A percentile compares a stretch with the other conserved stretches of the same genome.
phyloP scores from a whole-genome alignment of 805 yeast species.

The Metschnikowia proteae region DNA sequence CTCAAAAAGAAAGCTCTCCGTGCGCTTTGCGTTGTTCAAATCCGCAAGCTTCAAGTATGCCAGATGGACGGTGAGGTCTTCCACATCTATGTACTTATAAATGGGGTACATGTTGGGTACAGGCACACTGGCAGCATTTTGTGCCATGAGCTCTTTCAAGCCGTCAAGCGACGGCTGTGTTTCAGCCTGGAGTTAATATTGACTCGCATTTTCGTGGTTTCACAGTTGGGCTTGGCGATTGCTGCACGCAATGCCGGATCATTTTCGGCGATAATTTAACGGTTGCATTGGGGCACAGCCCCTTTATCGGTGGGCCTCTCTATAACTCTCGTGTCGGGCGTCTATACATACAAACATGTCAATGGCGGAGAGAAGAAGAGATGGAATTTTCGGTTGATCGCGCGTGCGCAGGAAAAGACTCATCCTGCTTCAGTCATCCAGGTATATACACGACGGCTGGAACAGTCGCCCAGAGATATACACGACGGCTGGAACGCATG shows the following conservation, averaged over 20 bases:
- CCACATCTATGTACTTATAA: constrained; percentile 67
- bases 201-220: not conserved
- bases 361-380: not conserved
- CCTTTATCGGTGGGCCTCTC: too few relatives aligned
- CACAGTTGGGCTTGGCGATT: too few relatives aligned
- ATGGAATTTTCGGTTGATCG: not conserved
- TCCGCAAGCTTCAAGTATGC: constrained; percentile 83
- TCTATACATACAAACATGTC: constrained; percentile 25
- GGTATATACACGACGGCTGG: too few relatives aligned
- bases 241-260: too few relatives aligned
- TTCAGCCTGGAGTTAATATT: constrained; percentile 18
- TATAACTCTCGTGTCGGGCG: not conserved
- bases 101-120: constrained; percentile 76
- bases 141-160: constrained; percentile 24
- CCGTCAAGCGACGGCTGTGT: constrained; percentile 38
- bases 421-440: not conserved
- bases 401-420: constrained; percentile 2
- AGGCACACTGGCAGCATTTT: constrained; percentile 8
- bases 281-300: too few relatives aligned
- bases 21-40: constrained; percentile 49
- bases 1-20: constrained; percentile 79
- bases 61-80: constrained; percentile 80
- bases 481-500: too few relatives aligned
- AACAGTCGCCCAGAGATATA: too few relatives aligned
- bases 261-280: too few relatives aligned